Percentiles rank a stretch among this genome's conserved stretches.
These are phyloP conservation scores for Candida broadrunensis DNA, from an alignment of 805 yeast species.

Conservation along the genomic window DNA sequence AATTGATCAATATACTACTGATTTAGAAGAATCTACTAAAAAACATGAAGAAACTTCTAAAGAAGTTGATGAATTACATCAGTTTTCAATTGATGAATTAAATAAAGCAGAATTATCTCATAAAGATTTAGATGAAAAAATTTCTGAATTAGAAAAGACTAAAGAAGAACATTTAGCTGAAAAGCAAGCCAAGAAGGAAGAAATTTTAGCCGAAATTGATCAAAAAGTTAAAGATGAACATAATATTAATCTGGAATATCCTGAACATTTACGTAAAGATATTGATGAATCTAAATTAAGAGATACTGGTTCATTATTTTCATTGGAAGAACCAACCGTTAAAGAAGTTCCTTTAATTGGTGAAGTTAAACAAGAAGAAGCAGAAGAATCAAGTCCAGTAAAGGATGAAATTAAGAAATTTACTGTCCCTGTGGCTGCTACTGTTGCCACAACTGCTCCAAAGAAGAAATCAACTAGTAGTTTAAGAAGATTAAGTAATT, in stretches of 20 bases:
- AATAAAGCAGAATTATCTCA: constrained; percentile 23
- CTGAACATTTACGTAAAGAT: constrained; percentile 46
- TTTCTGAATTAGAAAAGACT: constrained; percentile 39
- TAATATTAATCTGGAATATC: constrained; percentile 47
- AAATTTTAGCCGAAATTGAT: constrained; percentile 26
- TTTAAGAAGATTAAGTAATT: constrained; percentile 15
- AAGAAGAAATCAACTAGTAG: constrained; percentile 9
- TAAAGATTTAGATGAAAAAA: constrained; percentile 39
- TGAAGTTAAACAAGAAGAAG: constrained; percentile 5
- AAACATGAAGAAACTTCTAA: constrained; percentile 39
- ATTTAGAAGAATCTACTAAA: constrained; percentile 29
- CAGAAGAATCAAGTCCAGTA: constrained; percentile 3
- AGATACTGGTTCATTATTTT: constrained; percentile 39
- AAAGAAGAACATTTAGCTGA: constrained; percentile 33
- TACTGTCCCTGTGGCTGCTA: constrained; percentile 1
- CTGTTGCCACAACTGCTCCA: constrained; percentile 7
- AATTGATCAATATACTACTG: constrained; percentile 29
- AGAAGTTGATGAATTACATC: constrained; percentile 35
- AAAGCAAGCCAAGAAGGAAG: constrained; percentile 33
- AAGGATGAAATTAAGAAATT: background rate
- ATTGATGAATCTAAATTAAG: constrained; percentile 33
- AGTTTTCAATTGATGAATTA: constrained; percentile 20
- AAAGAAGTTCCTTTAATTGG: constrained; percentile 13
- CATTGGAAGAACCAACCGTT: constrained; percentile 21
- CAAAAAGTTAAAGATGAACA: constrained; percentile 44